phyloP scores from a whole-genome alignment of 441 rosid species.

The Brassica balearica region DNA sequence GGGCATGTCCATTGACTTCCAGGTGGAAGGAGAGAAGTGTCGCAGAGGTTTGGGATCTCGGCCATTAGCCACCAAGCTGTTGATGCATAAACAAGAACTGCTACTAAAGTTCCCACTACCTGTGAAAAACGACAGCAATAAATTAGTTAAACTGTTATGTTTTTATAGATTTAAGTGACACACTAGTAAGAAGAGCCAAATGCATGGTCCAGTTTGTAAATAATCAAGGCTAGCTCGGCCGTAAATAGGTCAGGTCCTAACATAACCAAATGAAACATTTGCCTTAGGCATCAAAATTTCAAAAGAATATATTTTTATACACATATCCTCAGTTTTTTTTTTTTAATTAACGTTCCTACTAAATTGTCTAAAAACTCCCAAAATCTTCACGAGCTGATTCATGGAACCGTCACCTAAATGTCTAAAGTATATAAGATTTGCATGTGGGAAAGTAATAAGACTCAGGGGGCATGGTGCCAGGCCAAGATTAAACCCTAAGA shows the following conservation, averaged over 20 bases:
- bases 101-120: conserved; percentile 57
- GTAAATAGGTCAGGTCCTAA: neutral
- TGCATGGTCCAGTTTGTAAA: neutral
- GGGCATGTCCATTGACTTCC: conserved; percentile 81
- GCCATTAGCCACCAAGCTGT: conserved; percentile 88
- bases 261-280: neutral
- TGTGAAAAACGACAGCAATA: conserved; percentile 16
- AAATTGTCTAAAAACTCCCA: neutral
- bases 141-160: neutral
- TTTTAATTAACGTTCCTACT: neutral
- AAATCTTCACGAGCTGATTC: neutral
- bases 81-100: conserved; percentile 52
- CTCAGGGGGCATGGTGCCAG: neutral
- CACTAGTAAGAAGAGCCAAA: neutral
- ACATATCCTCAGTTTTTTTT: neutral
- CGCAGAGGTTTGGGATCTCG: conserved; percentile 67
- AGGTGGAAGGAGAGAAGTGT: conserved; percentile 50
- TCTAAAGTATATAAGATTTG: neutral
- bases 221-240: neutral
- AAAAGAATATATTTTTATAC: neutral
- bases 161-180: neutral
- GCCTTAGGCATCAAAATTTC: neutral
- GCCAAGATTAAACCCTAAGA: neutral
- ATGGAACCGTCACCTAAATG: neutral
- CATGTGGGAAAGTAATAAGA: neutral